These are phyloP conservation scores for Fragaria ananassa DNA, from an alignment of 306 rosid genomes.

Conservation along the genomic window DNA sequence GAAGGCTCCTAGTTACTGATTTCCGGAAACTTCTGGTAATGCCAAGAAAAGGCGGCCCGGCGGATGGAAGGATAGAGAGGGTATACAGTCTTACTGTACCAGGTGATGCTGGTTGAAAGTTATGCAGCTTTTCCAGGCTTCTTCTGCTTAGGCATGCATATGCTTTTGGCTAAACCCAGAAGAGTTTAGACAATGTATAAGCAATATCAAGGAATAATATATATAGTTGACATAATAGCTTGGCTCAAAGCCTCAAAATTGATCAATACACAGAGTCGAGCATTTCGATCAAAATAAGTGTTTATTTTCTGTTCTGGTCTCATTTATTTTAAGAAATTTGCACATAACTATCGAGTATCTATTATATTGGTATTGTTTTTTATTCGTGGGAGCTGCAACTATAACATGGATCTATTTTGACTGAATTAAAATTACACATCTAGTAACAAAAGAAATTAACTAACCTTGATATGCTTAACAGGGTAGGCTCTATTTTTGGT, in stretches of 20 bases:
- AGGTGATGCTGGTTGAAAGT: slow-evolving; percentile 21
- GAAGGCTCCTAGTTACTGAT: slow-evolving; percentile 6
- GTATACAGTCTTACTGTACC: slow-evolving; percentile 14
- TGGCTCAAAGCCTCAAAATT: slow-evolving; percentile 21
- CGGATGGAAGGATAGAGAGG: slow-evolving; percentile 7
- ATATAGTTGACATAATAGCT: slow-evolving; percentile 34
- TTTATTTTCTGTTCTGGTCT: neutral
- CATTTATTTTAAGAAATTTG: neutral
- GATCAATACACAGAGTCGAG: slow-evolving; percentile 19
- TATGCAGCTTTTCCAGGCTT: slow-evolving; percentile 33
- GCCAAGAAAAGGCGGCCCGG: slow-evolving; percentile 5
- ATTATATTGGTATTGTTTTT: neutral
- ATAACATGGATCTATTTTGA: neutral
- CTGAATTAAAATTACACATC: neutral
- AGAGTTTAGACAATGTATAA: slow-evolving; percentile 30
- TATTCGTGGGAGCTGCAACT: neutral
- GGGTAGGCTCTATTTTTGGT: neutral
- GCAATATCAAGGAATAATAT: slow-evolving; percentile 33
- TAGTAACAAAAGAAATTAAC: neutral
- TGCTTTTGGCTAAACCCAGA: slow-evolving; percentile 34
- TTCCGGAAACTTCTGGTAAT: slow-evolving; percentile 22
- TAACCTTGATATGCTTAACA: neutral
- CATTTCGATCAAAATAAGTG: neutral
- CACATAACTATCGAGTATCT: neutral
- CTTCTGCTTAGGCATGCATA: slow-evolving; percentile 29